phyloP scores from a whole-genome alignment of 306 rosid genomes.

The Sphenostylis stenocarpa region DNA sequence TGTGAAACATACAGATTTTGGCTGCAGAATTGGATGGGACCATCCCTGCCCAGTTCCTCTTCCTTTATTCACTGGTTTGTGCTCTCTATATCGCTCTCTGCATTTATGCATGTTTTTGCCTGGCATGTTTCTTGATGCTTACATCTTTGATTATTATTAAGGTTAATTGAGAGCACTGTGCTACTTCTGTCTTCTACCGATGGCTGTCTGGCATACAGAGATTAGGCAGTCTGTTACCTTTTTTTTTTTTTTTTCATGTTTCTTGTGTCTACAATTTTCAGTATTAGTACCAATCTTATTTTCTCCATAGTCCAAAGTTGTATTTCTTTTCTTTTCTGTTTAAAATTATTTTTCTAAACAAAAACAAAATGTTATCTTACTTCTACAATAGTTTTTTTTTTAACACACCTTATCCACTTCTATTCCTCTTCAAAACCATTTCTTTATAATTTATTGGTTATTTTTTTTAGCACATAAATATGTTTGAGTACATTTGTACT shows the following conservation, averaged over 20 bases:
- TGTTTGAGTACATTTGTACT: slow-evolving; percentile 1
- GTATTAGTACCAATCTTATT: background rate
- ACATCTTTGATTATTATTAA: slow-evolving; percentile 15
- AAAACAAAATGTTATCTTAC: background rate
- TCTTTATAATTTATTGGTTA: slow-evolving; percentile 12
- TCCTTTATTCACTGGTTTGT: slow-evolving; percentile 88
- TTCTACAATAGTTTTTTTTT: no score
- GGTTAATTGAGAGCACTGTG: slow-evolving; percentile 24
- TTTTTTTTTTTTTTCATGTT: background rate
- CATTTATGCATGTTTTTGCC: background rate
- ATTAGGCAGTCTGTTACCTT: background rate
- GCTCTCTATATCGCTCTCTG: slow-evolving; percentile 17
- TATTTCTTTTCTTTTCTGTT: background rate
- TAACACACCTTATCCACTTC: no score
- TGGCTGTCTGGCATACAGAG: slow-evolving; percentile 15
- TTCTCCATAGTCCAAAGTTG: slow-evolving; percentile 6
- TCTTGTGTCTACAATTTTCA: slow-evolving; percentile 15
- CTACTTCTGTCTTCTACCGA: slow-evolving; percentile 9
- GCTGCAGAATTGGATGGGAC: slow-evolving; percentile 99
- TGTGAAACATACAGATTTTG: slow-evolving; percentile 73
- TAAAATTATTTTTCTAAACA: background rate
- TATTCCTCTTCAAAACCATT: background rate
- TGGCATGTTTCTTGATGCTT: background rate
- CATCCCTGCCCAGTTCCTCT: slow-evolving; percentile 78
- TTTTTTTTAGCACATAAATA: slow-evolving; percentile 10